A percentile compares a stretch with the other conserved stretches of the same genome.
Evolutionary conservation across 2,329 filamentous ascomycete species (phyloP).

Genomic region (Parafenestella ontariensis): DNA sequence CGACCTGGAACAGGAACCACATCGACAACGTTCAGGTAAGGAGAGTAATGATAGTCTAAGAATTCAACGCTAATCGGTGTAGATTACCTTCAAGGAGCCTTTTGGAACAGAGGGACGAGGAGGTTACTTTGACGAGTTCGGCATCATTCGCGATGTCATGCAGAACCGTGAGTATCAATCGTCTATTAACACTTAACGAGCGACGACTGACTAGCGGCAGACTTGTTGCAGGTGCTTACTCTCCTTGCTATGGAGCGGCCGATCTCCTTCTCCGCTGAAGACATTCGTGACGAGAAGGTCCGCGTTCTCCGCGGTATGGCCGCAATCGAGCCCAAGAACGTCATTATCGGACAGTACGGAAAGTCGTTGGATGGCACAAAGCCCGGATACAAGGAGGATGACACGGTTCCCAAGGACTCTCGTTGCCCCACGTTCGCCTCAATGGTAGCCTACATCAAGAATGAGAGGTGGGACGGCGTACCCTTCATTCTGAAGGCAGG

Average conservation of each 20-base stretch:
- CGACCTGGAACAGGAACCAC: conserved; percentile 98
- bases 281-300: conserved; percentile 98
- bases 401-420: conserved; percentile 96
- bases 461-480: conserved; percentile 98
- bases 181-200: background rate
- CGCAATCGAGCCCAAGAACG: conserved; percentile 97
- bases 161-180: conserved; percentile 79
- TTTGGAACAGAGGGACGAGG: conserved; percentile 98
- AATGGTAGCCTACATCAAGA: conserved; percentile 98
- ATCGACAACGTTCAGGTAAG: conserved; percentile 92
- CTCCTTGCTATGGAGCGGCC: conserved; percentile 97
- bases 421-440: conserved; percentile 98
- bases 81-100: conserved; percentile 98
- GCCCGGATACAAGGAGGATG: conserved; percentile 97
- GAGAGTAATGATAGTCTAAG: background rate
- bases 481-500: conserved; percentile 99
- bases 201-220: conserved; percentile 44
- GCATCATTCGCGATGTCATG: conserved; percentile 99
- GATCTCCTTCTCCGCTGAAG: conserved; percentile 96
- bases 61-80: conserved; percentile 17
- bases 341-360: conserved; percentile 98
- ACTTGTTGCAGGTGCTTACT: conserved; percentile 94
- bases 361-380: conserved; percentile 95
- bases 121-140: conserved; percentile 99
- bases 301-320: conserved; percentile 93